Evolutionary conservation across 2,329 filamentous ascomycete species (phyloP).

Genomic region (Aspergillus spinulosporus): DNA sequence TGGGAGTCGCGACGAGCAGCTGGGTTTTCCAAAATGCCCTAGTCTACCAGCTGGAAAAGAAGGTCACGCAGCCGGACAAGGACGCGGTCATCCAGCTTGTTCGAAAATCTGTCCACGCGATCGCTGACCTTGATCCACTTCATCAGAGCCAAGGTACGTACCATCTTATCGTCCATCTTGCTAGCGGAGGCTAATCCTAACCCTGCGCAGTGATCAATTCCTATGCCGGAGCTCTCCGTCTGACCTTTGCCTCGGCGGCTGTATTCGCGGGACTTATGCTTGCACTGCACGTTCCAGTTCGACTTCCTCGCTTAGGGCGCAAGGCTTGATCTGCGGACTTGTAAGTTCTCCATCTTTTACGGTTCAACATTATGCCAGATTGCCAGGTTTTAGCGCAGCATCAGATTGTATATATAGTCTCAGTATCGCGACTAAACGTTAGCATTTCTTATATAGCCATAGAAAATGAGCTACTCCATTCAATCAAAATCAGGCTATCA

Average conservation of each 20-base stretch:
- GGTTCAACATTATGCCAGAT: background rate
- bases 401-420: background rate
- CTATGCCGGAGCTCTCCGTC: slow-evolving; percentile 39
- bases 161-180: background rate
- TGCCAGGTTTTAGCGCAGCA: background rate
- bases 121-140: slow-evolving; percentile 46
- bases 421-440: background rate
- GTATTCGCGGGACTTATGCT: slow-evolving; percentile 38
- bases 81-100: slow-evolving; percentile 52
- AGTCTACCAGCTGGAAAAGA: slow-evolving; percentile 57
- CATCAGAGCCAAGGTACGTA: slow-evolving; percentile 51
- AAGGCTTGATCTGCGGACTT: slow-evolving; percentile 21
- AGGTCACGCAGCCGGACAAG: slow-evolving; percentile 62
- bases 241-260: slow-evolving; percentile 42
- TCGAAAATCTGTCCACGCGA: slow-evolving; percentile 52
- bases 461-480: too few relatives aligned
- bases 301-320: slow-evolving; percentile 34
- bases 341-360: slow-evolving; percentile 1
- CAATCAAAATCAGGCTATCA: too few relatives aligned
- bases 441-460: background rate
- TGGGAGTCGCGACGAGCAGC: slow-evolving; percentile 71
- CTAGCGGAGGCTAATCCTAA: background rate
- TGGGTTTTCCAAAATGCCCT: slow-evolving; percentile 73
- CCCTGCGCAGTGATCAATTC: slow-evolving; percentile 34
- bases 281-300: slow-evolving; percentile 33